Percentiles rank a stretch among this genome's conserved stretches.
Conservation (phyloP, 2,329 filamentous ascomycete species). For the Fusarium goolgardi region DNA sequence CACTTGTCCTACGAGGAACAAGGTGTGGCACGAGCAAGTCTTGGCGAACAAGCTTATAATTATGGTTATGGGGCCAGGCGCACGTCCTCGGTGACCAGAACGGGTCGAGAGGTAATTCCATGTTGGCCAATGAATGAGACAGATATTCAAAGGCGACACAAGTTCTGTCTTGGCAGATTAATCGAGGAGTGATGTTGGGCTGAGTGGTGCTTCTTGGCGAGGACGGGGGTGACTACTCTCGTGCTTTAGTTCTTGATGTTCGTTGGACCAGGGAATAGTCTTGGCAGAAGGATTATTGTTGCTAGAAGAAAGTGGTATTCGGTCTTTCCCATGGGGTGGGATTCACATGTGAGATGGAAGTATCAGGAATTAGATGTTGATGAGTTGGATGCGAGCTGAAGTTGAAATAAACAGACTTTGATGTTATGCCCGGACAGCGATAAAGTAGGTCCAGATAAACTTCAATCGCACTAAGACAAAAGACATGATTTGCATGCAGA, state of each 20-base stretch:
- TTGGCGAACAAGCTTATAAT: constrained; percentile 48
- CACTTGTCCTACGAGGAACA: not conserved
- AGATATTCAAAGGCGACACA: not conserved
- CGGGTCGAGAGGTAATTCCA: not conserved
- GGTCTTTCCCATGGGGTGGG: not conserved
- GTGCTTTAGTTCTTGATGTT: constrained; percentile 35
- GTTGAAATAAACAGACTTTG: not conserved
- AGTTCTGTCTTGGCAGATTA: constrained; percentile 27
- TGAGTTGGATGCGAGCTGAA: not conserved
- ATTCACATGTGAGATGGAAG: not conserved
- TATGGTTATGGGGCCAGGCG: constrained; percentile 38
- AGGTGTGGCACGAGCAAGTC: constrained; percentile 19
- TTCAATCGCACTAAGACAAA: not conserved
- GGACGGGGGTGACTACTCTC: constrained; percentile 19
- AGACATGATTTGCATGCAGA: not conserved
- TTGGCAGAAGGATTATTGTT: not conserved
- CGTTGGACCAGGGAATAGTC: constrained; percentile 22
- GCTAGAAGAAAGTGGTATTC: not conserved
- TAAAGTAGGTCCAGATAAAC: not conserved
- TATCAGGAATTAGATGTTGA: not conserved
- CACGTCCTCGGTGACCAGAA: constrained; percentile 11
- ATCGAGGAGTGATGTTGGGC: not conserved
- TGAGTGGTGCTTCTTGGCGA: constrained; percentile 22
- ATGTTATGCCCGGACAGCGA: not conserved
- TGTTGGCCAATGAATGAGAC: not conserved